Base-by-base conservation (phyloP, 352 stramenopile species). In the Pythium folliculosum region DNA sequence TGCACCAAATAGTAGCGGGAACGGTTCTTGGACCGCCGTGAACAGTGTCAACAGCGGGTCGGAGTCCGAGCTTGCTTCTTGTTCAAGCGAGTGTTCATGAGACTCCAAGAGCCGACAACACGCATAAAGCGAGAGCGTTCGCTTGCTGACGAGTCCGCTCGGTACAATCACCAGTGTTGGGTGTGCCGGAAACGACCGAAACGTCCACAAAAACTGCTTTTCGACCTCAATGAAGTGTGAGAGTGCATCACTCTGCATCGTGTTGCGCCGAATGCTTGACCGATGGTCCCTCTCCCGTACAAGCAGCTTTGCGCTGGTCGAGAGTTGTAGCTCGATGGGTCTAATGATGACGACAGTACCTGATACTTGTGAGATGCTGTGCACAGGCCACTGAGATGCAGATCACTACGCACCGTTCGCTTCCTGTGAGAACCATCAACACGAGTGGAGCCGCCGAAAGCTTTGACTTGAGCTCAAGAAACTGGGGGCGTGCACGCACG, bases 401-500 rank as follows among this genome's bases (percentile, higher is more conserved):
- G 21, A 22, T 10, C 2, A 13, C 17, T 13, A 63, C 77, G 50
- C 80, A 88, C 81, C 77, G 75, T 76, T 88, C 76, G 50, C 77
- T 67, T 10, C 56, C 67, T 17, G 76, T 44, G 4, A 88, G 60
- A 3, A 88, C 47, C 76, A 90, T 81, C 17, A 89, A 50, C 16
- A 77, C 65, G 47, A 90, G 63, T 10, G 79, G 78, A 12, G 75
- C 65, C 10, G 56, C 21, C 0, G 69, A 77, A 22, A 74, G 52
- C 68, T 85, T 84, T 43, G 81, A 69, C 57, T 85, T 81, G 17
- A 89, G 60, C 35, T 86, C 77, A 21, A 78, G 78, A 61, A 79
- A 83, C 54, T 81, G 67, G 0, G 77, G 67, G 13, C 70, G 71
- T 8, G 50, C 44, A 5, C 45, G 56, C n/a, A 85, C 55, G 16